Base-by-base conservation (phyloP, 1,139 yeast species). In the Citeromyces siamensis region DNA sequence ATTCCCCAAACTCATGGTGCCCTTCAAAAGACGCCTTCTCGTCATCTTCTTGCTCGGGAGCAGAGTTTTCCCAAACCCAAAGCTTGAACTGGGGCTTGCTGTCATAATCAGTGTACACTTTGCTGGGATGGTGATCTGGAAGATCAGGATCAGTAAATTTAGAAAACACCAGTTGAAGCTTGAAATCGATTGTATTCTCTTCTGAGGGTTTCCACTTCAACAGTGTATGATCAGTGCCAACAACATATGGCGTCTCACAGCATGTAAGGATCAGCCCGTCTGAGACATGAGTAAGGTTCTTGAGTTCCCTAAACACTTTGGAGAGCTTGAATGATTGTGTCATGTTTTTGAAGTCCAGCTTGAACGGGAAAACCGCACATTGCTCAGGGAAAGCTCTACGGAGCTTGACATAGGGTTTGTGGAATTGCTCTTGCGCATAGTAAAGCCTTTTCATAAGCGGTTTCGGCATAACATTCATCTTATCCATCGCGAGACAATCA, bases 171-270 rank as follows among this genome's bases (percentile, higher is more conserved):
- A 90, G 56, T 28, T 71, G 71, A 42, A 93, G 55, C 51, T 79
- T 78, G 57, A 84, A 90, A 57, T 93, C 99, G 26, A 93, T 71
- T 0, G 96, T 79, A 50, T 93, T 93, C 56, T 90, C 98, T 42
- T 84, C 83, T 7, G 94, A 86, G 1, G 98, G 97, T 50, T 93
- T 93, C 99, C 99, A 93, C 56, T 93, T 93, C 39, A 93, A 60
- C 35, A 82, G 55, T 2, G 80, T 73, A 3, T 73, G 70, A 54
- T 90, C 97, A 0, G 97, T 88, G 9, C 97, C 97, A 45, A 78
- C 75, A 3, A 74, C 68, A 57, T 93, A 93, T 0, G 95, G 94
- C 1, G 93, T 73, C 41, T 76, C 85, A 26, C 93, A 83, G 47
- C 95, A 84, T 2, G 99, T 93, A 55, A 85, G 84, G 42, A 93